Evolutionary conservation across 164 flowering plant genomes (phyloP), one percentile per base, ranked within the genome.

Genomic region (Cinnamomum chago): DNA sequence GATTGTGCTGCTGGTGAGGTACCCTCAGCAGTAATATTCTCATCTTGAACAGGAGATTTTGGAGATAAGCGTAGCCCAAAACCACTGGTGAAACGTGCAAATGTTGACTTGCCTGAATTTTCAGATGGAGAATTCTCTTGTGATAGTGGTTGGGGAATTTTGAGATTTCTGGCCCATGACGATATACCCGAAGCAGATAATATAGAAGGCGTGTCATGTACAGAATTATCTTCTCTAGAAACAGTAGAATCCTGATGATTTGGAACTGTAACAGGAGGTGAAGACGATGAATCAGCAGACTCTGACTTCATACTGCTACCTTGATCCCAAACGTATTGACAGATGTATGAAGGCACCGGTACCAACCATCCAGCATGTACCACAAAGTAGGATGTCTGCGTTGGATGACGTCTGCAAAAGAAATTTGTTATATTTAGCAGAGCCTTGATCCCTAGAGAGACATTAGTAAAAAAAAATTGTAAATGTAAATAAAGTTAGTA

Each of bases 81-180:
- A 18, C 98, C 97, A 87, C 92, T 83, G 58, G 98, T 90, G 71
- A 95, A 85, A 62, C 95, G 89, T 27, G 98, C 80, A 84, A 95
- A 89, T 18, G 90, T 70, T 35, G 94, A 93, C 79, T 90, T 93
- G 58, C 83, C 94, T 70, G 88, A 67, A 81, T 72, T 82, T 70
- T 73, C 90, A 79, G 86, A 65, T 6, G 82, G 75, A 72, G 91
- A 82, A 23, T 77, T 90, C 68, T 87, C 93, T 76, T 84, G 88
- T 2, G 75, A 60, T 23, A 78, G 74, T 60, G 95, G 83, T 77
- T 87, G 91, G 11, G 95, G 88, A 81, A 92, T 83, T 79, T 86
- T 93, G 79, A 95, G 83, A 82, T 68, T 90, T 82, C 79, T 93
- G 67, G 95, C 93, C 97, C 99, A 92, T 55, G 92, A 82, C 18